A percentile compares a stretch with the other conserved stretches of the same genome.
These are phyloP conservation scores for Pyronema domesticum DNA, from an alignment of 495 filamentous ascomycete species.

Conservation along the genomic window DNA sequence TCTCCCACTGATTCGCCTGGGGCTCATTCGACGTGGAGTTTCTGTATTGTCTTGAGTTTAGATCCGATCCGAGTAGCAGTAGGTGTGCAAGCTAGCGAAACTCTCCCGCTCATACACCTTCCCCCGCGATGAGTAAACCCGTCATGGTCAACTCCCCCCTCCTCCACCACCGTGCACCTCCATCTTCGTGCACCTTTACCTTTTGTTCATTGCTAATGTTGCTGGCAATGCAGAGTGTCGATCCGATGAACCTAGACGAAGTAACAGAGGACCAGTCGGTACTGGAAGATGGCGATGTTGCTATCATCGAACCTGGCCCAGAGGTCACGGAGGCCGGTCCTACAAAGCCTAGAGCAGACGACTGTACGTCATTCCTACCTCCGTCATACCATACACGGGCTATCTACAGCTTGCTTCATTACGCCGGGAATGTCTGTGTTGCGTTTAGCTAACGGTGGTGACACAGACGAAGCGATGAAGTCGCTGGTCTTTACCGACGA, in stretches of 20 bases:
- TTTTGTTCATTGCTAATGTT: not conserved
- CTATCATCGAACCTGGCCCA: slow-evolving; percentile 15
- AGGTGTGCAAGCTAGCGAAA: not conserved
- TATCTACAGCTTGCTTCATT: too few species aligned
- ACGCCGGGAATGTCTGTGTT: not conserved
- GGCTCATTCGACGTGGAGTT: not conserved
- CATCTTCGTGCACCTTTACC: too few species aligned
- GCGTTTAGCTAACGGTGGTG: not conserved
- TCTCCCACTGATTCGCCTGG: not conserved
- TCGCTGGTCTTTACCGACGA: slow-evolving; percentile 53
- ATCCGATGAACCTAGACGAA: slow-evolving; percentile 2
- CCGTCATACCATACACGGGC: not conserved
- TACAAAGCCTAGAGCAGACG: slow-evolving; percentile 43
- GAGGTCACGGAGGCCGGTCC: slow-evolving; percentile 28
- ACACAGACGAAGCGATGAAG: slow-evolving; percentile 66
- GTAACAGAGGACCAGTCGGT: not conserved
- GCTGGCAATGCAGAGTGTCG: not conserved
- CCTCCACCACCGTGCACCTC: too few species aligned
- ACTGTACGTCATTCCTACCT: slow-evolving; percentile 38
- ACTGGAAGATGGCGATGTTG: not conserved
- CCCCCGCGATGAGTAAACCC: too few species aligned
- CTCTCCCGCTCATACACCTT: not conserved
- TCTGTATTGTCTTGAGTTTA: not conserved
- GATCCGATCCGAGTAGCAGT: not conserved
- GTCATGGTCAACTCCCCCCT: too few species aligned